Evolutionary conservation across 2,329 filamentous ascomycete genomes (phyloP).

Genomic region (Talaromyces amestolkiae): DNA sequence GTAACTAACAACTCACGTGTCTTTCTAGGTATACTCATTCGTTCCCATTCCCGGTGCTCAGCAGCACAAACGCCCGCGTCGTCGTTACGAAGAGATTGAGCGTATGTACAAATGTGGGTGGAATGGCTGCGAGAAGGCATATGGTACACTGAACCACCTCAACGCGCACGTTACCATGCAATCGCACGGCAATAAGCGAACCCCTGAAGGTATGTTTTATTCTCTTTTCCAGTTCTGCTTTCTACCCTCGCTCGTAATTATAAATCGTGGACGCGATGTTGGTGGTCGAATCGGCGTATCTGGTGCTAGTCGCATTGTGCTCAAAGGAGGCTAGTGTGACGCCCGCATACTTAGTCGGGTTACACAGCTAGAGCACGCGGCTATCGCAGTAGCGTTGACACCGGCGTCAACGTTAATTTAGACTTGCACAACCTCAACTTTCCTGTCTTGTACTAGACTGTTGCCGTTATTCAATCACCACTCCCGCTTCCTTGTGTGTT

Average conservation of each 20-base stretch:
- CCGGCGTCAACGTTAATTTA: constrained; percentile 48
- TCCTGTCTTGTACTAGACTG: neutral
- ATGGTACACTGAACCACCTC: constrained; percentile 93
- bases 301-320: constrained; percentile 29
- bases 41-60: constrained; percentile 95
- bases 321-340: constrained; percentile 41
- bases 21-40: constrained; percentile 82
- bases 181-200: constrained; percentile 89
- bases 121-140: constrained; percentile 98
- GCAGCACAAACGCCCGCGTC: constrained; percentile 90
- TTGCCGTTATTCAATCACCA: neutral
- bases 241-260: neutral
- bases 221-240: neutral
- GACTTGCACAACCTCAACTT: constrained; percentile 21
- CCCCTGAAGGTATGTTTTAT: constrained; percentile 76
- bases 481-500: neutral
- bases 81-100: constrained; percentile 97
- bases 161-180: constrained; percentile 99
- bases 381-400: constrained; percentile 54
- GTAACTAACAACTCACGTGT: constrained; percentile 15
- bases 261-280: constrained; percentile 1
- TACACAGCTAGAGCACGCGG: constrained; percentile 51
- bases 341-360: constrained; percentile 43
- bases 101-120: constrained; percentile 99
- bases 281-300: constrained; percentile 10